Conservation (phyloP, 2,329 filamentous ascomycete species). For the Cadophora malorum region DNA sequence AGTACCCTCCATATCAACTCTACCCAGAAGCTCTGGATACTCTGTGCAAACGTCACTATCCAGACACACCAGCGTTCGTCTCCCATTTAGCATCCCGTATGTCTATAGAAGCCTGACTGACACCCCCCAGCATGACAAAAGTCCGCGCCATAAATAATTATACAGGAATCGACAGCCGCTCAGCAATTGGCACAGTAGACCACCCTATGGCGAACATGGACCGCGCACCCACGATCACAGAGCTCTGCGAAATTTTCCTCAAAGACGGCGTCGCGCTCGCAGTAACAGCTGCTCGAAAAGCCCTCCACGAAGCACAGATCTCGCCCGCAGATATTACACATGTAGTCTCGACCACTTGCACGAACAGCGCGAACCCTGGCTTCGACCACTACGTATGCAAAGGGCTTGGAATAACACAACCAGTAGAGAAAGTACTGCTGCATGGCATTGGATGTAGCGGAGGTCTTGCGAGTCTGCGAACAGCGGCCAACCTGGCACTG, state of each 20-base stretch:
- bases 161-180: constrained; percentile 68
- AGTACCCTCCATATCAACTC: constrained; percentile 65
- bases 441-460: constrained; percentile 72
- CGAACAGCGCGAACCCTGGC: constrained; percentile 72
- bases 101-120: constrained; percentile 11
- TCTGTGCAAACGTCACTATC: constrained; percentile 63
- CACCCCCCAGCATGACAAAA: constrained; percentile 61
- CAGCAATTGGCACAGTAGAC: constrained; percentile 65
- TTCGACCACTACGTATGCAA: constrained; percentile 71
- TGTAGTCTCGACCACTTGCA: constrained; percentile 71
- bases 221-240: constrained; percentile 58
- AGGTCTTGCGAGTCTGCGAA: constrained; percentile 65
- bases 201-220: constrained; percentile 66
- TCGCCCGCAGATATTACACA: constrained; percentile 65
- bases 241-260: constrained; percentile 62
- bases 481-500: constrained; percentile 70
- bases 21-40: constrained; percentile 57
- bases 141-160: constrained; percentile 67
- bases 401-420: constrained; percentile 60
- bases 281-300: constrained; percentile 60
- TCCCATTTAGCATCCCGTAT: background rate
- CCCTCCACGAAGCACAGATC: constrained; percentile 60
- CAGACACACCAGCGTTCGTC: constrained; percentile 63
- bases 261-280: constrained; percentile 64
- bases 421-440: constrained; percentile 68